phyloP scores from a whole-genome alignment of 345 rosid genomes.

The Eucalyptus albens region DNA sequence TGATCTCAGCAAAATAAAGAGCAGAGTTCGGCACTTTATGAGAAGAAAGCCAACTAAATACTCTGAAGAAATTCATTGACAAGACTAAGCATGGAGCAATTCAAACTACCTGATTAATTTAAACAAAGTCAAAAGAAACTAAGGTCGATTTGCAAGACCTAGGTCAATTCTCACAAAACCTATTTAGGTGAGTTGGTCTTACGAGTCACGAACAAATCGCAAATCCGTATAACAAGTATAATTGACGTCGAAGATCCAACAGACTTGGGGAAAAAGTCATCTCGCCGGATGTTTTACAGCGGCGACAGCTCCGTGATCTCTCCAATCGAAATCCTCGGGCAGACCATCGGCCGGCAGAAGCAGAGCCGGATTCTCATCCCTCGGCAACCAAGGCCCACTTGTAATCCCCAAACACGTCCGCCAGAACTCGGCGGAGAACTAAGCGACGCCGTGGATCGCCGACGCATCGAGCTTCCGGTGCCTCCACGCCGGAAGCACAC shows the following conservation, averaged over 20 bases:
- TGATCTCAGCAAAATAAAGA: not conserved
- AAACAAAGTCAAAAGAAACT: not conserved
- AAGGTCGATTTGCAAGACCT: not conserved
- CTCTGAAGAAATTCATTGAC: not conserved
- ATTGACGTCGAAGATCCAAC: not conserved
- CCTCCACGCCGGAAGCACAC: conserved; percentile 51
- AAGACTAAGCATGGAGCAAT: not conserved
- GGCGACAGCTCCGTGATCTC: conserved; percentile 82
- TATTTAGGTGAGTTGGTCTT: not conserved
- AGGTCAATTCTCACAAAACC: not conserved
- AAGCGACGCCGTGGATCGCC: conserved; percentile 76
- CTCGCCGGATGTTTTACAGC: conserved; percentile 70
- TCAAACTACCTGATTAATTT: not conserved
- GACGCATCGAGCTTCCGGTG: conserved; percentile 74
- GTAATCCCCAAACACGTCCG: conserved; percentile 38
- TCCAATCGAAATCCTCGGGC: conserved; percentile 84
- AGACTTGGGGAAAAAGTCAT: not conserved
- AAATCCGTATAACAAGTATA: not conserved
- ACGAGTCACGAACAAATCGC: not conserved
- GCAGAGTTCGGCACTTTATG: not conserved
- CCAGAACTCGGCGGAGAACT: conserved; percentile 75
- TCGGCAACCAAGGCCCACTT: conserved; percentile 43
- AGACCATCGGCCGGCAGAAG: conserved; percentile 63
- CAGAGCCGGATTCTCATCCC: conserved; percentile 66
- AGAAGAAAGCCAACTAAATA: not conserved